Conservation (phyloP, 768 basidiomycete species). For the Fistulinella prunicolor region DNA sequence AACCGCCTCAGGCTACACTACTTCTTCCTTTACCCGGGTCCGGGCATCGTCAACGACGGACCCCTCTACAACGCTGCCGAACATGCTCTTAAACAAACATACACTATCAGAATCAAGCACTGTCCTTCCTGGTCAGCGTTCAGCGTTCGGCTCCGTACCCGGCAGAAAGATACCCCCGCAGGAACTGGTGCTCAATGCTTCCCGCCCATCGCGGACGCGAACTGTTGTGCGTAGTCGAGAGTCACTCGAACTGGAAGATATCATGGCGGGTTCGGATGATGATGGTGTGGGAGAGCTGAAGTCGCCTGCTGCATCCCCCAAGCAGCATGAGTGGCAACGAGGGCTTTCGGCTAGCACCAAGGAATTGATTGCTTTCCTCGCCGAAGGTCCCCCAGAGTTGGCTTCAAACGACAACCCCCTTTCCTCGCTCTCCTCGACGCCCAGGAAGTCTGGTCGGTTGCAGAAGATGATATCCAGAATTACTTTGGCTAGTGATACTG, state of each 20-base stretch:
- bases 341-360: constrained; percentile 44
- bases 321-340: constrained; percentile 31
- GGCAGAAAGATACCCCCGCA: constrained; percentile 27
- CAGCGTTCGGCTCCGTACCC: constrained; percentile 20
- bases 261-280: constrained; percentile 68
- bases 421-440: constrained; percentile 31
- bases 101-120: constrained; percentile 30
- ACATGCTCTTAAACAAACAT: constrained; percentile 23
- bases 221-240: constrained; percentile 57
- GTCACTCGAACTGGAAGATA: constrained; percentile 71
- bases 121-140: constrained; percentile 26
- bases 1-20: constrained; percentile 34
- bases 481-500: constrained; percentile 42
- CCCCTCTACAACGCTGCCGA: constrained; percentile 12
- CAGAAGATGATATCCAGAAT: constrained; percentile 84
- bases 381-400: constrained; percentile 51
- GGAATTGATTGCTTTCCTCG: constrained; percentile 56
- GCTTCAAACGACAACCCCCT: constrained; percentile 41
- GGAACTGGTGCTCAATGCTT: constrained; percentile 27
- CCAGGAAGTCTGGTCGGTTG: constrained; percentile 57
- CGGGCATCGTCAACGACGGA: constrained; percentile 36
- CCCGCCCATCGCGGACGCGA: constrained; percentile 36
- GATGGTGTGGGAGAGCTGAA: constrained; percentile 39
- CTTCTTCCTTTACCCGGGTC: constrained; percentile 25
- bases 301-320: constrained; percentile 38